Base-by-base conservation (phyloP, 1,139 yeast species). In the Diutina scorzettiae region DNA sequence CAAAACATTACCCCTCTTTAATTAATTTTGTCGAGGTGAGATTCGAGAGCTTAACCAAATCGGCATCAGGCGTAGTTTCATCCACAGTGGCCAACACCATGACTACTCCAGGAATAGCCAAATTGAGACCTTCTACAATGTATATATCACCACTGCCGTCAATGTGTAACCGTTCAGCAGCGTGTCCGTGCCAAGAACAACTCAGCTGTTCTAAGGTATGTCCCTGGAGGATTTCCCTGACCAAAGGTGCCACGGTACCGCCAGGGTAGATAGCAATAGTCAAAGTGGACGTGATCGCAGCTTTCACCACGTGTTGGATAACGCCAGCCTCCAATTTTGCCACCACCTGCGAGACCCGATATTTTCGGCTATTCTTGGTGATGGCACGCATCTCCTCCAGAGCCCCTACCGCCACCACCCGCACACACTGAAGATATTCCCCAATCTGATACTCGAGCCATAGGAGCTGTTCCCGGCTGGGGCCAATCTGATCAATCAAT, bases 391-490 rank as follows among this genome's bases (percentile, higher is more conserved):
- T 12, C 8, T 32, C 21, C 6, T 32, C 14, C 5, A 17, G 11
- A 17, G 11, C 25, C 9, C 23, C 9, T 4, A 32, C 7, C 3
- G 37, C 37, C 11, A 32, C 20, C 4, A 32, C 37, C 17, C 25
- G 21, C 12, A 32, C 24, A n/a, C 37, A 32, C n/a, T 32, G 19
- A 6, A 14, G 20, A 20, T 20, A 20, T 12, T 32, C 24, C 9
- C 25, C 37, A 12, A 32, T 32, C 16, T 17, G 37, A 32, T 19
- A 32, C 20, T 32, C 37, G 6, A 32, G 21, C 37, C 37, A 32
- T 8, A 7, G 24, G 14, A 32, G 37, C 17, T 32, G 37, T n/a
- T 12, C 9, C n/a, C 12, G 37, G 8, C 37, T 14, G 11, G 9
- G 14, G 2, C 14, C 17, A 12, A 20, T 12, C 11, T 32, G 14